A percentile compares a stretch with the other conserved stretches of the same genome.
phyloP scores from a whole-genome alignment of 495 filamentous ascomycete species.

The Aspergillus conjunctus region DNA sequence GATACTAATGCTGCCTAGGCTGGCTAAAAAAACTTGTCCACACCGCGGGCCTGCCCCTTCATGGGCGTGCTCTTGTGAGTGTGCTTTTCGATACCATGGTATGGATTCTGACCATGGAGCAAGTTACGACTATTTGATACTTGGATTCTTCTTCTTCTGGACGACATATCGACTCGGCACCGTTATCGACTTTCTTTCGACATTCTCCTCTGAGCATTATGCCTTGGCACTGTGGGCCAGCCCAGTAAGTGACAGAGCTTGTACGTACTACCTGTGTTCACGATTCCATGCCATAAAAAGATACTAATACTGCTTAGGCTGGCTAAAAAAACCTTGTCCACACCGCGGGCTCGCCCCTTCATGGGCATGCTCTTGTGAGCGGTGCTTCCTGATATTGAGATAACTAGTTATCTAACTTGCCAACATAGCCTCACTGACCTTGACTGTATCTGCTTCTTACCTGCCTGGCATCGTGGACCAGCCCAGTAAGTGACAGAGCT shows the following conservation, averaged over 20 bases:
- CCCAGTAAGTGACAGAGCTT: slow-evolving; percentile 25
- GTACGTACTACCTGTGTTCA: slow-evolving; percentile 11
- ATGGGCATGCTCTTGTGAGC: slow-evolving; percentile 17
- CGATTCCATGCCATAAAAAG: too few species aligned
- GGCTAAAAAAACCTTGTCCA: slow-evolving; percentile 17
- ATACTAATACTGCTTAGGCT: not conserved
- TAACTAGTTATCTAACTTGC: too few species aligned
- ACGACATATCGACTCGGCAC: too few species aligned
- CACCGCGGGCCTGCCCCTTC: slow-evolving; percentile 10
- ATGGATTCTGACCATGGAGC: not conserved
- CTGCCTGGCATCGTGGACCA: slow-evolving; percentile 9
- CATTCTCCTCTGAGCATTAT: not conserved
- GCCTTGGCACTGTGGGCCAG: slow-evolving; percentile 8
- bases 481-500: slow-evolving; percentile 24
- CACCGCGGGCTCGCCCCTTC: slow-evolving; percentile 10
- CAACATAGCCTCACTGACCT: too few species aligned
- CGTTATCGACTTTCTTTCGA: too few species aligned
- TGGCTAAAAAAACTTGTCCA: slow-evolving; percentile 21
- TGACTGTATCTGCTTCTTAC: not conserved
- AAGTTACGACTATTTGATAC: too few species aligned
- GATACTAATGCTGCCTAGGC: slow-evolving; percentile 15
- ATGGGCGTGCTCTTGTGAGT: slow-evolving; percentile 15
- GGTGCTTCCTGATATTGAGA: too few species aligned
- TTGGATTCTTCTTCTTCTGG: too few species aligned
- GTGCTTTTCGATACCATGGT: not conserved